Base-by-base conservation (phyloP, 2,329 filamentous ascomycete species). In the Penicillium fuscoglaucum region DNA sequence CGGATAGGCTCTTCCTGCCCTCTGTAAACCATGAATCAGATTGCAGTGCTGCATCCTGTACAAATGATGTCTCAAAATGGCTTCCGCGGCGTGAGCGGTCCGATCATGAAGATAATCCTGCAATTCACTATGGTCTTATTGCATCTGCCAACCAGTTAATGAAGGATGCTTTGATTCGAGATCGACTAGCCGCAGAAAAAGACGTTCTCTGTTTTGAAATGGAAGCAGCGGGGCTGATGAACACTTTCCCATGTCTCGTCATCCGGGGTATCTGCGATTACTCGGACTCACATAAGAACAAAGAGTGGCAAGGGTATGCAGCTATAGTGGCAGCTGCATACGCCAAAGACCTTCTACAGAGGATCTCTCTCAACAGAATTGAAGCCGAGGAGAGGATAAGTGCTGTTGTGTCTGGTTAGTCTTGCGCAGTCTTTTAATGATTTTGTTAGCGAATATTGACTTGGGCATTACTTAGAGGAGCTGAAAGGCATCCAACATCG, bases 221-320 rank as follows among this genome's bases (percentile, higher is more conserved):
- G 40, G 37, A 50, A 28, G 49, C 47, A 8, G 49, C 52, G 1
- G 52, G 29, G 24, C 48, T 57, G 7, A 35, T 57, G 48, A 48
- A 46, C 8, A 24, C 45, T 24, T 52, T 57, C 6, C 55, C 48
- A 5, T 41, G 21, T 19, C 12, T 56, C 1, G 41, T 47, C 10
- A 41, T 57, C 5, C 31, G 48, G 5, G 48, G 55, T 6, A 46
- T 57, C n/a, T 52, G 41, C 5, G 47, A 57, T 3, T 57, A 52
- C n/a, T 29, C 47, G 10, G 48, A 52, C 9, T 52, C 55, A 4
- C 40, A 57, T 17, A 57, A 51, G 26, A 51, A 29, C 29, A 29
- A 29, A 10, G 29, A 29, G 9, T 29, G 29, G 29, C 29, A 29
- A 29, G 29, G 29, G 26, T 48, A 57, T 43, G 48, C 55, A 1